Conservation (phyloP, 208 protist species). For the Tritrichomonas musculus region DNA sequence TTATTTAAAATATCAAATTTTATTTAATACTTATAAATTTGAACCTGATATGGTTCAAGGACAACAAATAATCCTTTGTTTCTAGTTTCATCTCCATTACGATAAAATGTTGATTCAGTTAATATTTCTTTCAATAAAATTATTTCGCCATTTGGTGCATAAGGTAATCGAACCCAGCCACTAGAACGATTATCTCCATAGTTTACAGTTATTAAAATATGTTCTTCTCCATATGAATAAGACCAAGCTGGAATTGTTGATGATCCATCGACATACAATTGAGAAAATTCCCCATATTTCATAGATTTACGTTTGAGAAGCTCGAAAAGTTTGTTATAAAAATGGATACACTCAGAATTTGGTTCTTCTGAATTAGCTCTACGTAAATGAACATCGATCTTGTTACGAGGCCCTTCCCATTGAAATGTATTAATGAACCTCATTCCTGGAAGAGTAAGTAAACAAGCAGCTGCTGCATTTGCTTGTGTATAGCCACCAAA, state of each 20-base stretch:
- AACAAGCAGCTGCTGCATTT: constrained; percentile 26
- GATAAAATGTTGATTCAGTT: background rate
- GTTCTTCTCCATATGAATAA: background rate
- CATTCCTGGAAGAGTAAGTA: constrained; percentile 37
- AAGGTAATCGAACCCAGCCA: background rate
- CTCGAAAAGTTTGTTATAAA: background rate
- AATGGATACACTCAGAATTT: background rate
- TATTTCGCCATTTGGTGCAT: background rate
- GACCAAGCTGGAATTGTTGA: background rate
- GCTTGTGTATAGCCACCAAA: background rate
- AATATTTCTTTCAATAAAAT: background rate
- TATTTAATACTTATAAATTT: constrained; percentile 11
- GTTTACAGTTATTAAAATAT: background rate
- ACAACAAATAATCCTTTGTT: background rate
- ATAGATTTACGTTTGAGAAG: background rate
- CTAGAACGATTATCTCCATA: background rate
- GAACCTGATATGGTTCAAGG: background rate
- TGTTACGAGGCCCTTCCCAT: constrained; percentile 18
- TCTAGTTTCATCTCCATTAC: background rate
- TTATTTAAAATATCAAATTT: too few species aligned
- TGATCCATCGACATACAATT: background rate
- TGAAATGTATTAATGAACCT: constrained; percentile 31
- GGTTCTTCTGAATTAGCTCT: background rate
- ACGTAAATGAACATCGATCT: constrained; percentile 37
- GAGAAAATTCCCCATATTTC: background rate